Conservation (phyloP, 2,329 filamentous ascomycete species). For the Aureobasidium uvarum region DNA sequence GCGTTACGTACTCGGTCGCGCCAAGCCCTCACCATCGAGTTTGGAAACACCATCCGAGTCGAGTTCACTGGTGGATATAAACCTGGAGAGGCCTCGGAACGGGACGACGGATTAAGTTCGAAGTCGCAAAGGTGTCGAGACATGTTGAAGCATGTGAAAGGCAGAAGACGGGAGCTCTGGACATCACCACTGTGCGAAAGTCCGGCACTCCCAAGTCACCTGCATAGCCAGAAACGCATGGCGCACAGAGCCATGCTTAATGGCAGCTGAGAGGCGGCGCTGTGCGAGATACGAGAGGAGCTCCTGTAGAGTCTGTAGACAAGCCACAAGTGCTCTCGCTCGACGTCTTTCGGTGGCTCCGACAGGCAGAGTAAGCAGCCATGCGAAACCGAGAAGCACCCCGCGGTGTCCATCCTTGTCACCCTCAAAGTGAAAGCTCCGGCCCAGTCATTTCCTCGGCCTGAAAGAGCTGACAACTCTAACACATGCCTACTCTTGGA, state of each 20-base stretch:
- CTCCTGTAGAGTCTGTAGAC: not conserved
- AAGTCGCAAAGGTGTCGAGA: not conserved
- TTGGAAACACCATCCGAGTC: constrained; percentile 15
- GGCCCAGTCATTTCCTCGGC: not conserved
- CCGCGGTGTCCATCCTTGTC: not conserved
- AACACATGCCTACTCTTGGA: not conserved
- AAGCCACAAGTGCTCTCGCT: not conserved
- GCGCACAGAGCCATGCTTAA: not conserved
- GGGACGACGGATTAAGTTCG: not conserved
- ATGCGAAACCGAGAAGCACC: not conserved
- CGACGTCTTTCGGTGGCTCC: not conserved
- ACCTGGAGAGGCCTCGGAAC: not conserved
- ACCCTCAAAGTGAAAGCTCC: not conserved
- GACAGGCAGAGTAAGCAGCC: constrained; percentile 13
- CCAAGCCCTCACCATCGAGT: constrained; percentile 16
- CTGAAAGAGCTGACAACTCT: not conserved
- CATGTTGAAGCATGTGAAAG: not conserved
- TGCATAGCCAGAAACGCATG: not conserved
- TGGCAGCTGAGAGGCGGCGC: not conserved
- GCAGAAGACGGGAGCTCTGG: not conserved
- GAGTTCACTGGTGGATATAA: not conserved
- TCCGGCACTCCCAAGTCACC: not conserved
- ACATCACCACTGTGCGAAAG: not conserved
- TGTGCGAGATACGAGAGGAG: not conserved
- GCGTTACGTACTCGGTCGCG: constrained; percentile 18